phyloP scores from a whole-genome alignment of 768 basidiomycete species.

The Mycena indigotica region DNA sequence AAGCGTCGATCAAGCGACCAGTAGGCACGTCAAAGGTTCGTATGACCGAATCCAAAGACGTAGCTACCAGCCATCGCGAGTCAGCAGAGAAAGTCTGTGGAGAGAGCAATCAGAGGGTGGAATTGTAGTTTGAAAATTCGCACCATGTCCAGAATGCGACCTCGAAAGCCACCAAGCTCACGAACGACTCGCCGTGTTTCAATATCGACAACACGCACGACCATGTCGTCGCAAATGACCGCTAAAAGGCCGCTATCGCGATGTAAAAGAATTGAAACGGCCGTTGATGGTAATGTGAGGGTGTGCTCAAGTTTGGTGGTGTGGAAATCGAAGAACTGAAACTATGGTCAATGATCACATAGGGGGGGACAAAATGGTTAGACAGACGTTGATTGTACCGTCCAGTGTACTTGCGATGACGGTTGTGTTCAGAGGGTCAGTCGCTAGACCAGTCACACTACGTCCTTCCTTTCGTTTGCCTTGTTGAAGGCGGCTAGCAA shows the following conservation, averaged over 20 bases:
- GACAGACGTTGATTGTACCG: conserved; percentile 83
- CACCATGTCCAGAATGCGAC: conserved; percentile 88
- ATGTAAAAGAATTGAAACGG: conserved; percentile 74
- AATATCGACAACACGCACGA: conserved; percentile 85
- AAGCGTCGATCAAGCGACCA: conserved; percentile 88
- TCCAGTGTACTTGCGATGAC: conserved; percentile 87
- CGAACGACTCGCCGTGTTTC: conserved; percentile 88
- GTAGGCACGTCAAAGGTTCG: conserved; percentile 96
- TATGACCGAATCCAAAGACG: conserved; percentile 88
- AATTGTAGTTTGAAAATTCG: conserved; percentile 44
- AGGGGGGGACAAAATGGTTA: neutral
- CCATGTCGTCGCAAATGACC: conserved; percentile 81
- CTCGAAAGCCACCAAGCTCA: conserved; percentile 82
- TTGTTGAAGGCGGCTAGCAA: conserved; percentile 45
- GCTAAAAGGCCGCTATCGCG: conserved; percentile 85
- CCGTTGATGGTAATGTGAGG: conserved; percentile 65
- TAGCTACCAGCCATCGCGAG: conserved; percentile 88
- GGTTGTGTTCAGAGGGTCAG: conserved; percentile 79
- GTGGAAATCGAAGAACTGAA: conserved; percentile 96
- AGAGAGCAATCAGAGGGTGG: conserved; percentile 3
- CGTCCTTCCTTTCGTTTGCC: conserved; percentile 42
- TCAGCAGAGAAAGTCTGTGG: conserved; percentile 89
- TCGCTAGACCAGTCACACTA: conserved; percentile 81
- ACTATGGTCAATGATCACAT: conserved; percentile 2
- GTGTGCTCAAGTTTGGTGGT: conserved; percentile 73